Percentiles rank a stretch among this genome's conserved stretches.
Evolutionary conservation across 2,329 filamentous ascomycete species (phyloP).

Genomic region (Salinomyces thailandicus): DNA sequence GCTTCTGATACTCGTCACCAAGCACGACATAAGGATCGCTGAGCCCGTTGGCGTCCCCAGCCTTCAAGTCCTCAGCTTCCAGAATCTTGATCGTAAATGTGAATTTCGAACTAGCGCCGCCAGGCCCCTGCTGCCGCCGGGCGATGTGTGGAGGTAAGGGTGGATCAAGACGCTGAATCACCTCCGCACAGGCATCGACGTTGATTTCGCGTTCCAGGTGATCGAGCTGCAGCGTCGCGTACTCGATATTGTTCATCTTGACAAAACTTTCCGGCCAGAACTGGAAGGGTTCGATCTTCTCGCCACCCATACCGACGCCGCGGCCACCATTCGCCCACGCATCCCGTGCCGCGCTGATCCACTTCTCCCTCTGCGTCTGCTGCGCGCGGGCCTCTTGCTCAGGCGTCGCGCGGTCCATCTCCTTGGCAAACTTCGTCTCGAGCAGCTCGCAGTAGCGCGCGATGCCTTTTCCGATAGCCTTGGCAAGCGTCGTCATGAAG

Average conservation of each 20-base stretch:
- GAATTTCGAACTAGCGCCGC: slow-evolving; percentile 50
- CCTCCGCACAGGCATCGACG: slow-evolving; percentile 77
- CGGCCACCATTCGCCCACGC: slow-evolving; percentile 59
- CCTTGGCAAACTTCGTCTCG: slow-evolving; percentile 71
- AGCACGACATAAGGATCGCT: slow-evolving; percentile 97
- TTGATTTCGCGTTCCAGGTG: slow-evolving; percentile 83
- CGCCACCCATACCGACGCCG: slow-evolving; percentile 62
- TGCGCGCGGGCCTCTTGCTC: slow-evolving; percentile 70
- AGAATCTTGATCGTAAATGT: slow-evolving; percentile 99
- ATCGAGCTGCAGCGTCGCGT: slow-evolving; percentile 83
- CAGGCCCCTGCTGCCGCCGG: slow-evolving; percentile 29
- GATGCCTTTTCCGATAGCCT: slow-evolving; percentile 71
- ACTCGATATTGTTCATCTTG: slow-evolving; percentile 96
- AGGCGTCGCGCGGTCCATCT: slow-evolving; percentile 86
- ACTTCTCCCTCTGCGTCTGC: slow-evolving; percentile 81
- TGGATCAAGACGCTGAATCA: slow-evolving; percentile 65
- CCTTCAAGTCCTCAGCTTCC: slow-evolving; percentile 92
- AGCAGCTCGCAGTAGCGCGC: slow-evolving; percentile 83
- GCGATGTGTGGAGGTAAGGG: slow-evolving; percentile 57
- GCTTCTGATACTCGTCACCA: slow-evolving; percentile 94
- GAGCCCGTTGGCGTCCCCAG: slow-evolving; percentile 88
- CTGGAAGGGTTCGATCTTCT: slow-evolving; percentile 91
- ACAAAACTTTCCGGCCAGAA: slow-evolving; percentile 94
- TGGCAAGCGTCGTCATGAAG: slow-evolving; percentile 90
- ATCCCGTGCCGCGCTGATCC: slow-evolving; percentile 87